These are phyloP conservation scores for Blastocystis sp. DNA, from an alignment of 352 stramenopile genomes.

Conservation along the genomic window DNA sequence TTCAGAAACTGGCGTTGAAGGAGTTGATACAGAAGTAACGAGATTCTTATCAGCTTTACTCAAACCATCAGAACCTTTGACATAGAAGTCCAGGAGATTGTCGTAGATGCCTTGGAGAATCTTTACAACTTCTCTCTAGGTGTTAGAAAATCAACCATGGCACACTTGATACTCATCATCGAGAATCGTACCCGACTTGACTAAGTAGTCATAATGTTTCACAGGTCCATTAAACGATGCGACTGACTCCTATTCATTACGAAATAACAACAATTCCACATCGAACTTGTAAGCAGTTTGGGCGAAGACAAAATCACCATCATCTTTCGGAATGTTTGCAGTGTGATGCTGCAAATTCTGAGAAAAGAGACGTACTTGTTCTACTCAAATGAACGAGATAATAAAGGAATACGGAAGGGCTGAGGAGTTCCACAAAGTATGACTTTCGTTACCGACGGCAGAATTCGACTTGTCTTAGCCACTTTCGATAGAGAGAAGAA, in stretches of 20 bases:
- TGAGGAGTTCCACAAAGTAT: neutral
- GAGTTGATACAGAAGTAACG: neutral
- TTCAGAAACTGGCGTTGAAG: neutral
- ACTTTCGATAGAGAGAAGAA: slow-evolving; percentile 31
- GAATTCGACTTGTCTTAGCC: neutral
- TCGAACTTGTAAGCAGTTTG: slow-evolving; percentile 66
- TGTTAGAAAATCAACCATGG: neutral
- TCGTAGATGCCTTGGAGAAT: slow-evolving; percentile 60
- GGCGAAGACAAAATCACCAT: slow-evolving; percentile 47
- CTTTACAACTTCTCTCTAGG: slow-evolving; percentile 49
- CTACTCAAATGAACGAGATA: neutral
- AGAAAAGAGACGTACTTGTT: slow-evolving; percentile 7
- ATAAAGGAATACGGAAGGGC: neutral
- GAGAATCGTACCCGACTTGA: slow-evolving; percentile 33
- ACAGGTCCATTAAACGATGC: slow-evolving; percentile 58
- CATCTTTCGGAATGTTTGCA: neutral
- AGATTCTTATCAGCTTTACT: neutral
- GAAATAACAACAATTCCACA: neutral
- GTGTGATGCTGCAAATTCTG: neutral
- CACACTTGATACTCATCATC: slow-evolving; percentile 41
- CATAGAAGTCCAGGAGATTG: slow-evolving; percentile 53
- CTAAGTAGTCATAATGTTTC: slow-evolving; percentile 57
- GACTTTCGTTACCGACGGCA: neutral
- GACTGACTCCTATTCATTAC: slow-evolving; percentile 17
- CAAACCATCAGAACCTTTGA: neutral